These are phyloP conservation scores for Ascocoryne sarcoides DNA, from an alignment of 2,329 filamentous ascomycete genomes.

Conservation along the genomic window DNA sequence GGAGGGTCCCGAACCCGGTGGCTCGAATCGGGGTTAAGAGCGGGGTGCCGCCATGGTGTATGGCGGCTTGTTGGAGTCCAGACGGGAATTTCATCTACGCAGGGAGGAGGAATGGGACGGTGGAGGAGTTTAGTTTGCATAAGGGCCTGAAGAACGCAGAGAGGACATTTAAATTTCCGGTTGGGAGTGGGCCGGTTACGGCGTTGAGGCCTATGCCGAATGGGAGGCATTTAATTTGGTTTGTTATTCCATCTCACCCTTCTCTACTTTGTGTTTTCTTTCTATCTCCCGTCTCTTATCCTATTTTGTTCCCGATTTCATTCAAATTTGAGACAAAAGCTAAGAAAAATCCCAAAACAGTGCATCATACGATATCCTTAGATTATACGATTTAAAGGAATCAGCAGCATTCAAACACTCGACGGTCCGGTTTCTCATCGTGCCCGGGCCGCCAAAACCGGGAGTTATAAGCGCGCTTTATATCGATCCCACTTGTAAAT, in stretches of 20 bases:
- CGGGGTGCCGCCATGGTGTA: slow-evolving; percentile 89
- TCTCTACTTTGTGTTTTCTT: too few species aligned
- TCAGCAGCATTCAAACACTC: slow-evolving; percentile 58
- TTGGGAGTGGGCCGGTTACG: slow-evolving; percentile 82
- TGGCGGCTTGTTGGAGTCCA: slow-evolving; percentile 92
- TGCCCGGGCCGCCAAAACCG: slow-evolving; percentile 74
- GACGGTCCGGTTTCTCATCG: slow-evolving; percentile 87
- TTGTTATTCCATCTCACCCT: slow-evolving; percentile 29
- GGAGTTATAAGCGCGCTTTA: slow-evolving; percentile 83
- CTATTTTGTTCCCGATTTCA: too few species aligned
- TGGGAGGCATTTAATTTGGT: slow-evolving; percentile 83
- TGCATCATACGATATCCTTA: slow-evolving; percentile 86
- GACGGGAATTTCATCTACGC: slow-evolving; percentile 95
- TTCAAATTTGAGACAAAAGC: too few species aligned
- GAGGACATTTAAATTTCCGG: slow-evolving; percentile 77
- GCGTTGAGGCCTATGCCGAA: slow-evolving; percentile 88
- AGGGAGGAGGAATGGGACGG: slow-evolving; percentile 78
- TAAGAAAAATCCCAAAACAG: slow-evolving; percentile 37
- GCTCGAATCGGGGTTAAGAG: slow-evolving; percentile 68
- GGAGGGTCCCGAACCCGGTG: slow-evolving; percentile 64
- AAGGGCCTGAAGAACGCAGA: slow-evolving; percentile 68
- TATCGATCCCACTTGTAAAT: slow-evolving; percentile 77
- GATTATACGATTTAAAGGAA: slow-evolving; percentile 79
- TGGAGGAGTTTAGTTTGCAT: slow-evolving; percentile 88
- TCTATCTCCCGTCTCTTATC: too few species aligned